Conservation (phyloP, 2,329 filamentous ascomycete genomes). For the Epichloe gansuensis region DNA sequence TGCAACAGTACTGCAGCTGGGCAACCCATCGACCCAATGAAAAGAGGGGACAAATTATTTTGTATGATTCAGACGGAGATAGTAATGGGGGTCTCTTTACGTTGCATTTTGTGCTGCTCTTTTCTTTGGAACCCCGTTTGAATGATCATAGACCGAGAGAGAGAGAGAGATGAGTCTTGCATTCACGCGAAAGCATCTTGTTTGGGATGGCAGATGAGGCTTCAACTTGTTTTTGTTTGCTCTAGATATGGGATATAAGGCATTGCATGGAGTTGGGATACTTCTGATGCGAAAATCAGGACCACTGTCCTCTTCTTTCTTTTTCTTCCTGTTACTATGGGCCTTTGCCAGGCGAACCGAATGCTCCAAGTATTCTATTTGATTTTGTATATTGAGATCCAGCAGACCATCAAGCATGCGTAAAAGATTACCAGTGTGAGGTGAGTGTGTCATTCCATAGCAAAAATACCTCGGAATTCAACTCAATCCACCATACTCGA, state of each 20-base stretch:
- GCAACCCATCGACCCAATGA: constrained; percentile 6
- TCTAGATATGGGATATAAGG: constrained; percentile 12
- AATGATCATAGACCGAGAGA: background rate
- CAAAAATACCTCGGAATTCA: background rate
- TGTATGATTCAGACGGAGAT: background rate
- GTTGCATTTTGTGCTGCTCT: background rate
- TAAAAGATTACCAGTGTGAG: background rate
- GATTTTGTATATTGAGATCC: background rate
- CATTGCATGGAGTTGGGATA: constrained; percentile 24
- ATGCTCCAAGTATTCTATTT: background rate
- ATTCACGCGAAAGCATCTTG: background rate
- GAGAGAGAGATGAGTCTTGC: background rate
- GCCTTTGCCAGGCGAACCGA: background rate
- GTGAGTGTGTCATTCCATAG: constrained; percentile 1
- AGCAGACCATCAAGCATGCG: background rate
- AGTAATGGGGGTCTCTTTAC: background rate
- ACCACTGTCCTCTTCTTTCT: constrained; percentile 11
- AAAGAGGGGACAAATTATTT: background rate
- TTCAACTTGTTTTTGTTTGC: constrained; percentile 3
- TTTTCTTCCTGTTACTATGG: background rate
- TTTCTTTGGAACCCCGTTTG: background rate
- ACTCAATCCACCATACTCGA: too few relatives aligned
- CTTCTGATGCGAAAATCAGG: background rate
- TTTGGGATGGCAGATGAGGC: background rate
- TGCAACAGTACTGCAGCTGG: constrained; percentile 24